Evolutionary conservation across 331 rosid genomes (phyloP).

Genomic region (Rosa hybrid): DNA sequence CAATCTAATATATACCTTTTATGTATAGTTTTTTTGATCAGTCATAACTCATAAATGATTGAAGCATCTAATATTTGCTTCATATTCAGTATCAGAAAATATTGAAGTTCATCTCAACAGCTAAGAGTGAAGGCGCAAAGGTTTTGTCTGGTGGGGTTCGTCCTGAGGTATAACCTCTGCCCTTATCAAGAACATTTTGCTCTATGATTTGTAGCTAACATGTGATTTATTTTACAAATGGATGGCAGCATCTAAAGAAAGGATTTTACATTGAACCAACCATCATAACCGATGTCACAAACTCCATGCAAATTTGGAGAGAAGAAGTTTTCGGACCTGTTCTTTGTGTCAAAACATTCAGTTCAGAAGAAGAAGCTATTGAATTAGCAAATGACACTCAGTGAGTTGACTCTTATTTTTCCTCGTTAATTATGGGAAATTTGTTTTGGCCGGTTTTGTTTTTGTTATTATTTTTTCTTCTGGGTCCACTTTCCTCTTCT

Average conservation of each 20-base stretch:
- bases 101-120: conserved; percentile 77
- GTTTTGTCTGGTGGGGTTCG: conserved; percentile 87
- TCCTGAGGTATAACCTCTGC: conserved; percentile 61
- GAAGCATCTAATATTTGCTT: conserved; percentile 36
- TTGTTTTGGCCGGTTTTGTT: neutral
- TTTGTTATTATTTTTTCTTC: neutral
- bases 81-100: conserved; percentile 77
- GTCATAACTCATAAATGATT: neutral
- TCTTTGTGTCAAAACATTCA: conserved; percentile 86
- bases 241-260: conserved; percentile 77
- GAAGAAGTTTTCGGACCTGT: conserved; percentile 98
- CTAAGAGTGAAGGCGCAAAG: conserved; percentile 89
- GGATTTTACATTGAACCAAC: conserved; percentile 90
- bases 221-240: conserved; percentile 13
- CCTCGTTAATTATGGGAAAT: neutral
- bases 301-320: conserved; percentile 96
- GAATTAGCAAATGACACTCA: conserved; percentile 80
- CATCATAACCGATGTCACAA: conserved; percentile 71
- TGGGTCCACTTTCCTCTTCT: neutral
- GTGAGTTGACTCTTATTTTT: conserved; percentile 46
- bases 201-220: conserved; percentile 16
- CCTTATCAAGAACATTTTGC: conserved; percentile 12
- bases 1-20: neutral
- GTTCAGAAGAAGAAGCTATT: conserved; percentile 89
- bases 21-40: neutral